Evolutionary conservation across 2,329 filamentous ascomycete genomes (phyloP), one percentile per base, ranked within the genome.

Genomic region (Bimuria novae-zelandiae): DNA sequence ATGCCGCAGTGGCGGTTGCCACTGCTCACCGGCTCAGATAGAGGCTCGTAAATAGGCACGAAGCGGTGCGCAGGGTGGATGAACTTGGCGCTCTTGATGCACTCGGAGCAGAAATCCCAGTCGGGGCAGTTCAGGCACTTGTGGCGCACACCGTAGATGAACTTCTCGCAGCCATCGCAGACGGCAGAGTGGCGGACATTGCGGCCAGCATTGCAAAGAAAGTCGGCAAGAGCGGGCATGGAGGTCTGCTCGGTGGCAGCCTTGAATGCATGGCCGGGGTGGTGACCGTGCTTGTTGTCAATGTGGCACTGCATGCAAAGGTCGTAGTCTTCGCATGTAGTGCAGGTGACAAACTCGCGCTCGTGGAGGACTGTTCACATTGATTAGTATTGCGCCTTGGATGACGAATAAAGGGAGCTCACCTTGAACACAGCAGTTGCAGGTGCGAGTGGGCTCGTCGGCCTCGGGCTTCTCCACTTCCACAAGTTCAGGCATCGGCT

Each of bases 41-140:
- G 80, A 17, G 88, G 84, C 64, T 91, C 89, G 67, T 94, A 96
- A 61, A 99, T 83, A 36, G 91, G 85, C 11, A 90, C 90, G 70
- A 99, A 97, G 61, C 92, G 89, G 75, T 99, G 94, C 51, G 83
- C 82, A 16, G 90, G 85, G 72, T 99, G 95, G 44, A 83, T 85
- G 64, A 85, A 81, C 55, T 77, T 75, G 39, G 90, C 88, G 61
- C 82, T 84, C 64, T 81, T 76, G 53, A 90, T 75, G 75, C 95
- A 99, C 7, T 84, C 79, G 21, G 83, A 82, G 80, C 94, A 99
- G 77, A 90, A 97, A 69, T 99, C 94, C 89, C 91, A 99, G 75
- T 99, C 94, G 37, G 95, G 94, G 79, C 94, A 99, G 72, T 91
- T 88, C 60, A 97, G 81, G 74, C 94, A 99, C 82, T 99, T 99